Evolutionary conservation across 129 eudicot species (phyloP).

Genomic region (Mikania micrantha): DNA sequence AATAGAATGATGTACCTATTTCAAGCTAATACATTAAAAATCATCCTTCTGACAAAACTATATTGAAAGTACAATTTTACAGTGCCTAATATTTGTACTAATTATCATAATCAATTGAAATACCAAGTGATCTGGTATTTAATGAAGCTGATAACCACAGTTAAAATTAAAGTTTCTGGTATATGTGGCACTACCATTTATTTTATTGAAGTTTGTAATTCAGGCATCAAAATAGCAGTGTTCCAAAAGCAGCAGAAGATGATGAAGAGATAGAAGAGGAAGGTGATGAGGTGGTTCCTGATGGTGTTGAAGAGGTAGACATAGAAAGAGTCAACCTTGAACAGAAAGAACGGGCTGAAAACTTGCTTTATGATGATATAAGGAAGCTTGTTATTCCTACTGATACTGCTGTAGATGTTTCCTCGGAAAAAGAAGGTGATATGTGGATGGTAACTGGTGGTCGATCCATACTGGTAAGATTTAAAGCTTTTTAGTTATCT

Average conservation of each 20-base stretch:
- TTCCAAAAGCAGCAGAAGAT: slow-evolving; percentile 66
- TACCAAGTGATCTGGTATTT: slow-evolving; percentile 2
- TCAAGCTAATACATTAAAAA: not conserved
- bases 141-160: not conserved
- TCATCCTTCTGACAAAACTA: slow-evolving; percentile 5
- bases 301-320: slow-evolving; percentile 92
- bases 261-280: slow-evolving; percentile 91
- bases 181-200: slow-evolving; percentile 5
- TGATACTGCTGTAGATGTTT: slow-evolving; percentile 46
- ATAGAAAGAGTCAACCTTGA: slow-evolving; percentile 69
- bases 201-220: slow-evolving; percentile 22
- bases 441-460: slow-evolving; percentile 62
- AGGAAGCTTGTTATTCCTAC: slow-evolving; percentile 47
- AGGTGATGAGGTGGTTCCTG: slow-evolving; percentile 86
- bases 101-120: not conserved
- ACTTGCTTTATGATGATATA: slow-evolving; percentile 68
- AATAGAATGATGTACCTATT: not conserved
- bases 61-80: not conserved
- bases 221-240: slow-evolving; percentile 68
- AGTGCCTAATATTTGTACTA: slow-evolving; percentile 2
- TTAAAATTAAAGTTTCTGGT: not conserved
- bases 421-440: slow-evolving; percentile 51
- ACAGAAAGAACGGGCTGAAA: slow-evolving; percentile 64
- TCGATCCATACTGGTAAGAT: slow-evolving; percentile 56
- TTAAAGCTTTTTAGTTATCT: slow-evolving; percentile 2